These are phyloP conservation scores for Kregervanrija delftensis DNA, from an alignment of 805 yeast species.

Conservation along the genomic window DNA sequence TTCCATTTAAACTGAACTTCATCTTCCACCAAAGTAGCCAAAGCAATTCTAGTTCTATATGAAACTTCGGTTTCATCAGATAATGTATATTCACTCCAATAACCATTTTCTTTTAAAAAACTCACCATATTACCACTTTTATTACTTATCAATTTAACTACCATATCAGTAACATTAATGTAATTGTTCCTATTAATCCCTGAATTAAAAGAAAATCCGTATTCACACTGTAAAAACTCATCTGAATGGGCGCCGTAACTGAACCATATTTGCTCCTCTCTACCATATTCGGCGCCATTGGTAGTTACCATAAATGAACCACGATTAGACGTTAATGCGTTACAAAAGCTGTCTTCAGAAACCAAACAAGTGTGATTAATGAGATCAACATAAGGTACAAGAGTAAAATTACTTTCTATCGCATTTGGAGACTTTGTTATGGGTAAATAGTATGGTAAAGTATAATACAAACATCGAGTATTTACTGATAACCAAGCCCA, in stretches of 20 bases:
- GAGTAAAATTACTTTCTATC: conserved; percentile 62
- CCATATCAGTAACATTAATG: conserved; percentile 49
- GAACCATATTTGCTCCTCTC: conserved; percentile 55
- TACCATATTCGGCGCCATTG: conserved; percentile 17
- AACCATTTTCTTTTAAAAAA: conserved; percentile 41
- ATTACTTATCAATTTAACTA: conserved; percentile 1
- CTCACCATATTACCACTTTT: neutral
- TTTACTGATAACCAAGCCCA: conserved; percentile 87
- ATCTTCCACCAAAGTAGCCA: conserved; percentile 47
- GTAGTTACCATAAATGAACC: conserved; percentile 33
- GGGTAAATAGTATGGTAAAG: conserved; percentile 37
- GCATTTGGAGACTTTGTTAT: conserved; percentile 23
- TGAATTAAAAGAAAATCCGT: conserved; percentile 60
- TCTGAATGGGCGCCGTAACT: conserved; percentile 89
- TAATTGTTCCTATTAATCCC: conserved; percentile 56
- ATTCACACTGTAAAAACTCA: conserved; percentile 74
- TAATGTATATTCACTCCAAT: conserved; percentile 71
- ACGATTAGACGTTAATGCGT: conserved; percentile 34
- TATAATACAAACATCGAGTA: conserved; percentile 83
- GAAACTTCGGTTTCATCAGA: conserved; percentile 42
- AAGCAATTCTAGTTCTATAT: conserved; percentile 68
- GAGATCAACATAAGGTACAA: conserved; percentile 90
- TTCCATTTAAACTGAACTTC: conserved; percentile 3
- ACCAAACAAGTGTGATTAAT: conserved; percentile 50
- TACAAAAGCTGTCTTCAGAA: conserved; percentile 42